Base-by-base conservation (phyloP, 2,329 filamentous ascomycete genomes). In the Diaporthe nobilis region DNA sequence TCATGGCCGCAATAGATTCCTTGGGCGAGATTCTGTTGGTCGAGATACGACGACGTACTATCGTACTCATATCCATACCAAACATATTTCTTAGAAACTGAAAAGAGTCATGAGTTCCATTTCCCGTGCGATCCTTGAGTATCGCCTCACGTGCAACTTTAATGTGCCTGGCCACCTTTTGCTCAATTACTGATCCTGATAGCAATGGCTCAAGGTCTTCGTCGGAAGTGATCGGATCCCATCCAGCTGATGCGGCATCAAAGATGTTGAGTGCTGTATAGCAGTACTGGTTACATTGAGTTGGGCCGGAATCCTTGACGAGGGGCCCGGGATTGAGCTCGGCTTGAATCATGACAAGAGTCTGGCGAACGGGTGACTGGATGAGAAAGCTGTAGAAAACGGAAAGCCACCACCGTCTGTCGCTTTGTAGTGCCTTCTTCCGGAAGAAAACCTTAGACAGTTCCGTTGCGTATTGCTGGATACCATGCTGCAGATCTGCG, bases 331-430 rank as follows among this genome's bases (percentile, higher is more conserved):
- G 4, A 22, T 47, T n/a, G 39, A n/a, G 20, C 31, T 34, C 17
- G 8, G 15, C 28, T 25, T 49, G 42, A 15, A 67, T 20, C 61
- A 67, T 67, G 20, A 49, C 0, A 2, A 67, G 25, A 7, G 37
- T 34, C 31, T 31, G 42, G 3, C 61, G 61, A 67, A 47, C 37
- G 1, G 31, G 22, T 13, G 42, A 25, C 13, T 67, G 61, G 13
- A 67, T 34, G 22, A 31, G 31, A 13, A 67, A 28, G 25, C 61
- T 67, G 42, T 67, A 67, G 31, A 67, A 67, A 22, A 67, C 61
- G 12, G 61, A 67, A 28, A 67, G 25, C 61, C 61, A 67, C 61
- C 61, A 67, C 4, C 61, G 25, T 34, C 61, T 28, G 34, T 67
- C 61, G 10, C 42, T 67, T 49, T 67, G 61, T 7, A 67, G 13